A percentile compares a stretch with the other conserved stretches of the same genome.
Conservation (phyloP, 352 stramenopile genomes). For the Phytophthora tentaculata region DNA sequence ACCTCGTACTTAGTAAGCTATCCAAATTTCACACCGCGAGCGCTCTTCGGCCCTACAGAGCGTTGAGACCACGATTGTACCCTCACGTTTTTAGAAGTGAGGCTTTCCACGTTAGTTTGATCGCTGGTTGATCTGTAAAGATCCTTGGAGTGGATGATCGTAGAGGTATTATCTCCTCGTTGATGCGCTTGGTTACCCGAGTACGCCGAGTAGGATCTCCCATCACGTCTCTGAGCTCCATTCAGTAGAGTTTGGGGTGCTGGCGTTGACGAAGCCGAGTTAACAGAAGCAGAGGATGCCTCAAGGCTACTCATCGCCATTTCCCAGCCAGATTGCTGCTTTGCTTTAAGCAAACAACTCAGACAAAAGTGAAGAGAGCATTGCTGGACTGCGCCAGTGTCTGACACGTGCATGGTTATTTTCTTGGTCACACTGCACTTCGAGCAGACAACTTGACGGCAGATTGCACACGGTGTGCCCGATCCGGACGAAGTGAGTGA, state of each 20-base stretch:
- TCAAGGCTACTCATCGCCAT: constrained; percentile 33
- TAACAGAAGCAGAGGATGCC: not conserved
- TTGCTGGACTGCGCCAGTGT: constrained; percentile 37
- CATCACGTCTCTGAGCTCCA: constrained; percentile 2
- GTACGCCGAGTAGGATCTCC: constrained; percentile 21
- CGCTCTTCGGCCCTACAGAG: constrained; percentile 14
- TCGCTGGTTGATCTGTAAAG: constrained; percentile 8
- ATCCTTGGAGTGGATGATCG: not conserved
- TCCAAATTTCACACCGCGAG: constrained; percentile 7
- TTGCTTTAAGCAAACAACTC: constrained; percentile 53
- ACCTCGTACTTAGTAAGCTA: no score
- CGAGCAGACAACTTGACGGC: constrained; percentile 43
- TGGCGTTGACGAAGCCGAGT: constrained; percentile 1
- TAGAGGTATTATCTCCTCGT: constrained; percentile 5
- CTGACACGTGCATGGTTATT: constrained; percentile 53
- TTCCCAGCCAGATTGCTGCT: constrained; percentile 47
- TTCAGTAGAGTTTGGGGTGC: not conserved
- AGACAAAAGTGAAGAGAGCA: constrained; percentile 55
- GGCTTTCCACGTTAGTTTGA: not conserved
- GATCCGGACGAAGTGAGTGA: constrained; percentile 15
- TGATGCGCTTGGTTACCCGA: not conserved
- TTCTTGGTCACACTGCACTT: constrained; percentile 66
- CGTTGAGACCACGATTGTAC: constrained; percentile 7
- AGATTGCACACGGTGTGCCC: constrained; percentile 47
- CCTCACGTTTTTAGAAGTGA: not conserved